Conservation (phyloP, 2,329 filamentous ascomycete species). For the Aspergillus hortae region DNA sequence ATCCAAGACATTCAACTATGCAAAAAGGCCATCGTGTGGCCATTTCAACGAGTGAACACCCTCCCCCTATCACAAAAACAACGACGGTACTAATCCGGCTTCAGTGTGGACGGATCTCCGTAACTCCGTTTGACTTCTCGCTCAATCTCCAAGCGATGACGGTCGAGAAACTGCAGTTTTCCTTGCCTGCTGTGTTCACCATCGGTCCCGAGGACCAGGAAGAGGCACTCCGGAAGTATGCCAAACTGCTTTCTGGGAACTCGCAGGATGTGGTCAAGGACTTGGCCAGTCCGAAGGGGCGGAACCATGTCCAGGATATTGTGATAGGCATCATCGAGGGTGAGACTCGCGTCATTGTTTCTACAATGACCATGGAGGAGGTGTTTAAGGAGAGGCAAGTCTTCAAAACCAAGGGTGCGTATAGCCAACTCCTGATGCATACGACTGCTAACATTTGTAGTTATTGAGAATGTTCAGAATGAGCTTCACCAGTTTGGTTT, state of each 20-base stretch:
- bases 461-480: conserved; percentile 70
- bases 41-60: conserved; percentile 58
- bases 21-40: conserved; percentile 71
- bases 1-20: conserved; percentile 71
- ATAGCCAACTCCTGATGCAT: neutral
- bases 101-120: conserved; percentile 36
- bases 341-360: conserved; percentile 78
- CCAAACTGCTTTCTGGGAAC: conserved; percentile 69
- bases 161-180: conserved; percentile 79
- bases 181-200: conserved; percentile 79
- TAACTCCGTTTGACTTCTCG: conserved; percentile 66
- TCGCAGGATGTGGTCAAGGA: conserved; percentile 40
- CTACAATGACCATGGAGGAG: conserved; percentile 89
- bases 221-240: conserved; percentile 74
- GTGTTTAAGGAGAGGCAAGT: conserved; percentile 74
- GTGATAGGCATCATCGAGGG: conserved; percentile 89
- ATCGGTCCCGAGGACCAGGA: conserved; percentile 73
- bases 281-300: conserved; percentile 42
- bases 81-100: neutral
- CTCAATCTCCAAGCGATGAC: conserved; percentile 87
- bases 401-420: conserved; percentile 66
- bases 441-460: conserved; percentile 24
- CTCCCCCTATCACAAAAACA: neutral
- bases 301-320: conserved; percentile 75
- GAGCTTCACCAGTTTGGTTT: conserved; percentile 80